Percentiles rank a stretch among this genome's conserved stretches.
Evolutionary conservation across 768 basidiomycete species (phyloP).

Genomic region (Jaapia argillacea): DNA sequence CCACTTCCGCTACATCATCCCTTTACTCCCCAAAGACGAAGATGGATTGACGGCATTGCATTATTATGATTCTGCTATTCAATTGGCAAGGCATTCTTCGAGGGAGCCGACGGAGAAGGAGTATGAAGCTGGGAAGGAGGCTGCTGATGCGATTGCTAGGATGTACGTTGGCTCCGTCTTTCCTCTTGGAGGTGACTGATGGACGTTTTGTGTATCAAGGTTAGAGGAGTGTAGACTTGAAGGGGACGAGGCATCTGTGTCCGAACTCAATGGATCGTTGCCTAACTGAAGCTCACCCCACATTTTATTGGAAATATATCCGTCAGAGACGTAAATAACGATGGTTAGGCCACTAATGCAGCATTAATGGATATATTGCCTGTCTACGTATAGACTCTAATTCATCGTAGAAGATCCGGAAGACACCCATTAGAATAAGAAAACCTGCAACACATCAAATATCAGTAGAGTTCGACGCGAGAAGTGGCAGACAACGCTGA

Average conservation of each 20-base stretch:
- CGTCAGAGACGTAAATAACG: too few relatives aligned
- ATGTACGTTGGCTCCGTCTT: conserved; percentile 39
- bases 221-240: too few relatives aligned
- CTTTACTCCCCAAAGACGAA: conserved; percentile 46
- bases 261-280: too few relatives aligned
- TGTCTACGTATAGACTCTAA: neutral
- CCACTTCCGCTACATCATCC: conserved; percentile 70
- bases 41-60: conserved; percentile 61
- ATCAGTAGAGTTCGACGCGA: neutral
- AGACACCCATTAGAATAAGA: conserved; percentile 12
- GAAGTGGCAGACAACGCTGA: conserved; percentile 16
- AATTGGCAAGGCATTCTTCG: conserved; percentile 53
- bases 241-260: too few relatives aligned
- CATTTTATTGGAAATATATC: too few relatives aligned
- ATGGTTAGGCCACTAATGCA: too few relatives aligned
- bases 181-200: neutral
- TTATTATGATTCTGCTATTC: conserved; percentile 70
- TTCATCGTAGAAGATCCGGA: neutral
- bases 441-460: conserved; percentile 10
- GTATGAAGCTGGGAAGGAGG: conserved; percentile 51
- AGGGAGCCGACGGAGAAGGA: conserved; percentile 58
- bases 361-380: too few relatives aligned
- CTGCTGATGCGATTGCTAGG: conserved; percentile 49
- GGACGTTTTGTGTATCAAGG: too few relatives aligned
- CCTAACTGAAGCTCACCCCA: too few relatives aligned